Evolutionary conservation across 495 filamentous ascomycete genomes (phyloP), one percentile per base, ranked within the genome.

Genomic region (Evansstolkia leycettana): DNA sequence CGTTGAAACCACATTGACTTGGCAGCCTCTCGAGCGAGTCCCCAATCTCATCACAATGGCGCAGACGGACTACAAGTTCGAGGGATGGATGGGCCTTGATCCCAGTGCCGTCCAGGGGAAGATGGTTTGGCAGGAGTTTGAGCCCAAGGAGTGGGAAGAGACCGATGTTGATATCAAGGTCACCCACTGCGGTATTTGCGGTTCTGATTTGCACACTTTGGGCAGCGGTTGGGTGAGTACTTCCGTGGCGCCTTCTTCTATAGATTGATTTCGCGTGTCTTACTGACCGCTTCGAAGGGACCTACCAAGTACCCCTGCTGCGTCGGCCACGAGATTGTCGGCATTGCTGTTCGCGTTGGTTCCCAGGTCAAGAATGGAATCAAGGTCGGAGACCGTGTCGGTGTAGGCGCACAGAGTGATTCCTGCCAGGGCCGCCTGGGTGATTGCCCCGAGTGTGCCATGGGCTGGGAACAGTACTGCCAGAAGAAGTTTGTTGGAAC

Each of bases 311-410:
- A 86, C 55, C 82, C 83, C 14, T 73, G 67, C 58, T 74, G 73
- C 48, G 83, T 87, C 17, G 85, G 83, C 33, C 85, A 90, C 57
- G 87, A 94, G 51, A 81, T 94, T 25, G 76, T 88, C 17, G 87
- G 87, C 29, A 75, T 58, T 5, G 83, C 73, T 9, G 77, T 88
- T 15, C 76, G 76, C 12, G 78, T 89, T 11, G 88, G 86, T 20
- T 65, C 58, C 34, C 67, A 82, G 30, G 80, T 72, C 7, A 70
- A 71, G 34, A 64, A 51, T 5, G 55, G 67, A 26, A 65, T 93
- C 56, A 78, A 83, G 39, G 52, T 87, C 30, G 87, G 87, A n/a
- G 86, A 94, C 52, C 75, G 85, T 16, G 82, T 90, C 24, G 88
- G 88, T 24, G 82, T 94, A 17, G 87, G 88, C 31, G 86, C 87